Conservation (phyloP, 1,284 basidiomycete genomes). For the Athelia psychrophila region DNA sequence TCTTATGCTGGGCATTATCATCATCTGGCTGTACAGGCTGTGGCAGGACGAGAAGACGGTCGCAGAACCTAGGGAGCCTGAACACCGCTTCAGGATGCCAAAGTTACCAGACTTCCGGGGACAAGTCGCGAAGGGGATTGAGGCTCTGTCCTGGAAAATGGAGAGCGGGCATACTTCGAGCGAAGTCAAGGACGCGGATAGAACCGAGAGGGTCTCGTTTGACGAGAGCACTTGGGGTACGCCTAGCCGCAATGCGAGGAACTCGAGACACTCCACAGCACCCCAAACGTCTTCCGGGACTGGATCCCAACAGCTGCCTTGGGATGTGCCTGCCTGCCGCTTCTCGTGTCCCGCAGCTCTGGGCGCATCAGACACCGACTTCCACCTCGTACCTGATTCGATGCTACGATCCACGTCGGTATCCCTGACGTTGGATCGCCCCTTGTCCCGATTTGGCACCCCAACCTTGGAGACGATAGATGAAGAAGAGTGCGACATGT, state of each 20-base stretch:
- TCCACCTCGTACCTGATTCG: not conserved
- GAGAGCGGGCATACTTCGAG: not conserved
- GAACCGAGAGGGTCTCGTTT: not conserved
- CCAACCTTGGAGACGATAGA: not conserved
- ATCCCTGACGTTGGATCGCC: not conserved
- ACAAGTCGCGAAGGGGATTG: not conserved
- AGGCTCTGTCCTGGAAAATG: constrained; percentile 1
- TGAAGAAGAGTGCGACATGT: not conserved
- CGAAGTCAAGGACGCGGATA: not conserved
- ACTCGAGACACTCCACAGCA: not conserved
- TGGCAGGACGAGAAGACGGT: not conserved
- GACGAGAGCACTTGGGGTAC: not conserved
- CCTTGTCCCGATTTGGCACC: not conserved
- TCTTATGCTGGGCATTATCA: not conserved
- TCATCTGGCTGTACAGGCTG: not conserved
- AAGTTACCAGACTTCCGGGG: not conserved
- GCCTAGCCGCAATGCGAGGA: not conserved
- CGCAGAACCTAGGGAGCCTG: not conserved
- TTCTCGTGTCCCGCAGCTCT: not conserved
- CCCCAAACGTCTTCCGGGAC: not conserved
- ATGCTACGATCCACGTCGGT: not conserved
- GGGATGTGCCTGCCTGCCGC: not conserved
- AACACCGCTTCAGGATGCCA: not conserved
- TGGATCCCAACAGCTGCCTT: not conserved
- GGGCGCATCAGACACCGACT: not conserved